Evolutionary conservation across 2,329 filamentous ascomycete genomes (phyloP).

Genomic region (Decorospora gaudefroyi): DNA sequence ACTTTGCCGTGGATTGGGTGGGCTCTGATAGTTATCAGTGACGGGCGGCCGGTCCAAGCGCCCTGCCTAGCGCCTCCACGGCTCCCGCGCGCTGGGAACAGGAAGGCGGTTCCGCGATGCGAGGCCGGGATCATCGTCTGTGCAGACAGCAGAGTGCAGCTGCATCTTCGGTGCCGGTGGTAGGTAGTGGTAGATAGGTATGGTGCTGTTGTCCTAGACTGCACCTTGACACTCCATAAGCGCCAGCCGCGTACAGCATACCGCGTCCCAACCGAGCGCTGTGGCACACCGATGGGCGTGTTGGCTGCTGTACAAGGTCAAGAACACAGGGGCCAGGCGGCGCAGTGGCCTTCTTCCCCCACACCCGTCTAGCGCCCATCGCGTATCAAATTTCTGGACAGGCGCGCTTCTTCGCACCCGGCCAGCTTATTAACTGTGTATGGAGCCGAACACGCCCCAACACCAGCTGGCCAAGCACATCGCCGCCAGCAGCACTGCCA

Average conservation of each 20-base stretch:
- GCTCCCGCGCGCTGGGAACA: slow-evolving; percentile 24
- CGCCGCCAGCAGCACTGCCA: slow-evolving; percentile 36
- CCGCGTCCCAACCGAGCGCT: background rate
- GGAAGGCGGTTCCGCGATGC: slow-evolving; percentile 19
- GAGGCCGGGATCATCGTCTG: slow-evolving; percentile 19
- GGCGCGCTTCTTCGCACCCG: slow-evolving; percentile 10
- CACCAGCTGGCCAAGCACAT: slow-evolving; percentile 47
- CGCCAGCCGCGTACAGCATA: background rate
- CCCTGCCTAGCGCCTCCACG: slow-evolving; percentile 23
- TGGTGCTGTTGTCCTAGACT: too few species aligned
- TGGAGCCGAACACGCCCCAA: slow-evolving; percentile 48
- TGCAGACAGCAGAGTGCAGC: too few species aligned
- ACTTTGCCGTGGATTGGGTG: slow-evolving; percentile 5
- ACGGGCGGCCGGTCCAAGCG: slow-evolving; percentile 27
- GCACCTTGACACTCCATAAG: background rate
- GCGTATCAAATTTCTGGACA: slow-evolving; percentile 21
- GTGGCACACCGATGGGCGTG: slow-evolving; percentile 5
- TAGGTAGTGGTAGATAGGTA: too few species aligned
- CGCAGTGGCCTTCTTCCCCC: slow-evolving; percentile 13
- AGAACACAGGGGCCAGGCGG: slow-evolving; percentile 6
- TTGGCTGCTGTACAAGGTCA: slow-evolving; percentile 7
- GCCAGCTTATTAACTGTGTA: slow-evolving; percentile 14
- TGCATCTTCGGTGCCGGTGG: background rate
- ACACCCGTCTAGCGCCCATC: slow-evolving; percentile 26
- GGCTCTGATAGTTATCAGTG: slow-evolving; percentile 25